phyloP scores from a whole-genome alignment of 148 eudicot species.

The Cornus controversa region DNA sequence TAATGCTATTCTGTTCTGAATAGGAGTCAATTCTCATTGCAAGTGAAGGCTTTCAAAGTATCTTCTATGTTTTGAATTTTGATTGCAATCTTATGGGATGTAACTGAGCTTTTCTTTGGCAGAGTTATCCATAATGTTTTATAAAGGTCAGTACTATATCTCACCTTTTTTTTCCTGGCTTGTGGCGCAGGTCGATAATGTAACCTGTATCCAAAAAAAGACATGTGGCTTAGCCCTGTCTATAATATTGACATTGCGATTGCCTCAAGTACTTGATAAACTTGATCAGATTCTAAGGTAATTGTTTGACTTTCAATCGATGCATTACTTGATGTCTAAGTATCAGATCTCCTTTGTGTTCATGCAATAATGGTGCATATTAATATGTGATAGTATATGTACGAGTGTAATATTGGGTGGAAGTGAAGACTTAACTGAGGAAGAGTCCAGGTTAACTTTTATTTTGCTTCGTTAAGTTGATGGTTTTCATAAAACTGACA shows the following conservation, averaged over 20 bases:
- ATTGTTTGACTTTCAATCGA: constrained; percentile 2
- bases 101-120: neutral
- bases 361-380: constrained; percentile 9
- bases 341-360: neutral
- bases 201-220: constrained; percentile 68
- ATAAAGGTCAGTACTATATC: no score
- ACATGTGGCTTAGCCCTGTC: constrained; percentile 89
- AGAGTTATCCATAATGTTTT: no score
- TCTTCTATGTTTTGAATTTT: neutral
- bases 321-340: constrained; percentile 2
- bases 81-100: neutral
- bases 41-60: no score
- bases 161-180: constrained; percentile 3
- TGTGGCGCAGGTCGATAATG: constrained; percentile 72
- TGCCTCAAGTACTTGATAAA: constrained; percentile 90
- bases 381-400: constrained; percentile 54
- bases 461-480: neutral
- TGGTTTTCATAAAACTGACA: constrained; percentile 2
- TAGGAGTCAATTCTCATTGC: no score
- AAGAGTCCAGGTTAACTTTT: constrained; percentile 75
- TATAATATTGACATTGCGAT: constrained; percentile 72
- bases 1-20: no score
- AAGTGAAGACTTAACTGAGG: constrained; percentile 74
- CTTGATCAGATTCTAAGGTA: constrained; percentile 95
- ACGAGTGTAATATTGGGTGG: constrained; percentile 90